Conservation (phyloP, 352 stramenopile genomes). For the Bremia lactucae region DNA sequence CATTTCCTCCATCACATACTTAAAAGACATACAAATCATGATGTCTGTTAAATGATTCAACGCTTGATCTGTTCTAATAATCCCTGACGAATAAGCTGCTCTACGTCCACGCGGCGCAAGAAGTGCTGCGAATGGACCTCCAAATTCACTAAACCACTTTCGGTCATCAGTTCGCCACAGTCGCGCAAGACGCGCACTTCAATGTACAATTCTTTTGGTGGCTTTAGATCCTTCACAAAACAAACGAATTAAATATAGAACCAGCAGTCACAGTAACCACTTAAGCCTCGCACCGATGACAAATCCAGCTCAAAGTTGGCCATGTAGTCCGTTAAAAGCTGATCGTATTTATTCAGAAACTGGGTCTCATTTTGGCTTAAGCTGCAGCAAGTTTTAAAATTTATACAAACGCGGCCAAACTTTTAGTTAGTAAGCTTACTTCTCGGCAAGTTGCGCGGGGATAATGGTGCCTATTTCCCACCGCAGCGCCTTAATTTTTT, state of each 20-base stretch:
- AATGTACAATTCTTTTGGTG: conserved; percentile 86
- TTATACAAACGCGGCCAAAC: not conserved
- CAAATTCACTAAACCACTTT: conserved; percentile 82
- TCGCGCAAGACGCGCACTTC: conserved; percentile 84
- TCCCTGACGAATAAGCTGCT: conserved; percentile 76
- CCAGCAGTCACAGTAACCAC: not conserved
- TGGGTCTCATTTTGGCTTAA: conserved; percentile 77
- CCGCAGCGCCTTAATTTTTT: conserved; percentile 84
- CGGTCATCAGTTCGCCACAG: conserved; percentile 87
- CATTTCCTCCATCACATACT: no score
- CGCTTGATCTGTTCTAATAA: conserved; percentile 80
- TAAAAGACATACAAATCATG: no score
- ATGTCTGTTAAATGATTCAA: conserved; percentile 14
- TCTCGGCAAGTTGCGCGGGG: conserved; percentile 52
- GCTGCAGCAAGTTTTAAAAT: conserved; percentile 19
- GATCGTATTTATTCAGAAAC: conserved; percentile 88
- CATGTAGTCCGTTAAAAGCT: conserved; percentile 87
- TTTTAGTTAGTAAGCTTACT: conserved; percentile 21
- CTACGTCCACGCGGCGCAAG: conserved; percentile 76
- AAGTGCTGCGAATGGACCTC: conserved; percentile 84
- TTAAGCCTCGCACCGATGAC: conserved; percentile 36
- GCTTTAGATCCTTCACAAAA: conserved; percentile 53
- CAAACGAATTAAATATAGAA: conserved; percentile 4
- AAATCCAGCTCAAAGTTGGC: conserved; percentile 80
- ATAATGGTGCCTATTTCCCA: conserved; percentile 88